These are phyloP conservation scores for Angomonas deanei DNA, from an alignment of 208 protist species.

Conservation along the genomic window DNA sequence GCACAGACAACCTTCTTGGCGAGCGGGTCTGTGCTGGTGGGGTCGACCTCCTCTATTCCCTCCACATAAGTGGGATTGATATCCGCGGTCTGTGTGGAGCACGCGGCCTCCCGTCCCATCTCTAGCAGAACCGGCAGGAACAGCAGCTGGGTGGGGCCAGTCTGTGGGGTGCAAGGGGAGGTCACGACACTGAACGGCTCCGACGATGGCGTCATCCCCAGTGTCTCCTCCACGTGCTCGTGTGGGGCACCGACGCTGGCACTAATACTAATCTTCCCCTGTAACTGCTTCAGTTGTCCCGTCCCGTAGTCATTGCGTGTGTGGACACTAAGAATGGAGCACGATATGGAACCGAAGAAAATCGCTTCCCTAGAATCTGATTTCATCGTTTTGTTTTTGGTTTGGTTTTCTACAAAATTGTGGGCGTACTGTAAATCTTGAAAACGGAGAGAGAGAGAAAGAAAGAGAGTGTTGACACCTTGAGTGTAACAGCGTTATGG, in stretches of 20 bases:
- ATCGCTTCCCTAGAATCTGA: slow-evolving; percentile 23
- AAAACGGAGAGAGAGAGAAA: slow-evolving; percentile 5
- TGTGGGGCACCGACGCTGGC: slow-evolving; percentile 20
- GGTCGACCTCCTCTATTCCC: slow-evolving; percentile 5
- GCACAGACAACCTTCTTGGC: slow-evolving; percentile 10
- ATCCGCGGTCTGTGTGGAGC: slow-evolving; percentile 6
- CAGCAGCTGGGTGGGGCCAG: slow-evolving; percentile 11
- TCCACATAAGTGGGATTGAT: slow-evolving; percentile 9
- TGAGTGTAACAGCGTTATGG: neutral
- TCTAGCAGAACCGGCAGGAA: slow-evolving; percentile 63
- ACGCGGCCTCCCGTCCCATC: slow-evolving; percentile 20
- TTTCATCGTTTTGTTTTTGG: neutral
- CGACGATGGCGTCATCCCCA: slow-evolving; percentile 38
- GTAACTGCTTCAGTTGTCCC: slow-evolving; percentile 22
- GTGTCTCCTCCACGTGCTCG: slow-evolving; percentile 25
- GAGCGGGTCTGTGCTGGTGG: neutral
- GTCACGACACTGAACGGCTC: slow-evolving; percentile 21
- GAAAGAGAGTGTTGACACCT: neutral
- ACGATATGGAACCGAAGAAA: slow-evolving; percentile 58
- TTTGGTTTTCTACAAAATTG: neutral
- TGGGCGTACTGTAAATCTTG: neutral
- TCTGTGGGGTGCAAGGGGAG: neutral
- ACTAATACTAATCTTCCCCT: slow-evolving; percentile 29
- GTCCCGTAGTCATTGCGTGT: slow-evolving; percentile 34
- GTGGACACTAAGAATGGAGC: slow-evolving; percentile 39